These are phyloP conservation scores for Claviceps sp. DNA, from an alignment of 2,329 filamentous ascomycete genomes.

Conservation along the genomic window DNA sequence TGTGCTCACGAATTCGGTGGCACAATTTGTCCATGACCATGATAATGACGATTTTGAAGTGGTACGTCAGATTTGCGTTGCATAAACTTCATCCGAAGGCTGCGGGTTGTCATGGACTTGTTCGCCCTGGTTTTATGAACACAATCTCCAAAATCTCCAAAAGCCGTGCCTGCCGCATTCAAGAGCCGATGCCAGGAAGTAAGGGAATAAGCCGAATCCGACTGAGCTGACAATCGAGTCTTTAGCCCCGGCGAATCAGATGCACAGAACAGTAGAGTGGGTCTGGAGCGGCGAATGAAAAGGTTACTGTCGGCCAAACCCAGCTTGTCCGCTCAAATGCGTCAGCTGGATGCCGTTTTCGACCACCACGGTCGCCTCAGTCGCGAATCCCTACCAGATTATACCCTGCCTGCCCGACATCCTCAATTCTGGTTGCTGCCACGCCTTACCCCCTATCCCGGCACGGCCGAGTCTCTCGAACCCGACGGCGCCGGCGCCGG, in stretches of 20 bases:
- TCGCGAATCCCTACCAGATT: conserved; percentile 7
- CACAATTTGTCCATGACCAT: conserved; percentile 26
- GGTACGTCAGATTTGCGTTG: conserved; percentile 13
- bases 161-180: neutral
- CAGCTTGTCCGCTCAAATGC: conserved; percentile 19
- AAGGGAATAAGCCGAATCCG: neutral
- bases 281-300: conserved; percentile 20
- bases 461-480: neutral
- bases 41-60: conserved; percentile 26
- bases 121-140: neutral
- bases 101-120: neutral
- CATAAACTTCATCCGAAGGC: neutral
- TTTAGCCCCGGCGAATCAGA: conserved; percentile 21
- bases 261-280: conserved; percentile 21
- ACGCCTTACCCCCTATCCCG: conserved; percentile 5
- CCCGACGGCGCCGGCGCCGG: neutral
- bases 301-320: conserved; percentile 22
- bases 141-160: neutral
- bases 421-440: conserved; percentile 6
- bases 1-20: conserved; percentile 22
- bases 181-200: neutral
- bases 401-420: conserved; percentile 4
- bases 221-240: neutral
- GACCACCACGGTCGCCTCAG: conserved; percentile 2
- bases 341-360: conserved; percentile 12